Evolutionary conservation across 2,329 filamentous ascomycete genomes (phyloP).

Genomic region (Ophiocordyceps camponoti-saundersi): DNA sequence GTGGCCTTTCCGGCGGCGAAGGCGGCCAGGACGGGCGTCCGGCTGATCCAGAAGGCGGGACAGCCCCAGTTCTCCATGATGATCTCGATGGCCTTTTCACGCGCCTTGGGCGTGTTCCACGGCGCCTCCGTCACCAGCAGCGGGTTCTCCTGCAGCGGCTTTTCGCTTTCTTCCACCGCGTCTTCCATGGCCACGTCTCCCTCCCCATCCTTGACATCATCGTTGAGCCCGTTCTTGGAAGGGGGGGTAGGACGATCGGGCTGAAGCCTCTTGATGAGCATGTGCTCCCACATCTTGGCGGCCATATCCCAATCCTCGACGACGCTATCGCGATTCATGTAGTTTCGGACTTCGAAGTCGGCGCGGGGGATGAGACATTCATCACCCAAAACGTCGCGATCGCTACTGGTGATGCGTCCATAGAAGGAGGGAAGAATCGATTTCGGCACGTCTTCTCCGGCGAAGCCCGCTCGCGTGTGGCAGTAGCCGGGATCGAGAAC

Average conservation of each 20-base stretch:
- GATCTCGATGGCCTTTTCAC: conserved; percentile 90
- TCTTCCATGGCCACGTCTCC: conserved; percentile 44
- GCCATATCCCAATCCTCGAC: conserved; percentile 96
- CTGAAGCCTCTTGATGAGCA: conserved; percentile 76
- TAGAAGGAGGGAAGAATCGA: conserved; percentile 85
- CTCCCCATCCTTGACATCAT: conserved; percentile 40
- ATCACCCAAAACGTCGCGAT: conserved; percentile 64
- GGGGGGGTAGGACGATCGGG: conserved; percentile 54
- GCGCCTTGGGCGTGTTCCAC: conserved; percentile 75
- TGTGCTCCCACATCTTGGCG: conserved; percentile 78
- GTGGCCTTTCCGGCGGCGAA: conserved; percentile 90
- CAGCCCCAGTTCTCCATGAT: conserved; percentile 95
- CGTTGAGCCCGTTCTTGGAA: conserved; percentile 63
- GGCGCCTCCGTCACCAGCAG: conserved; percentile 86
- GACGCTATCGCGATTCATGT: conserved; percentile 73
- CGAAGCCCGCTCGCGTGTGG: conserved; percentile 83
- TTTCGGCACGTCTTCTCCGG: conserved; percentile 94
- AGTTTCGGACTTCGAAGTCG: conserved; percentile 74
- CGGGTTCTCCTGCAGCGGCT: conserved; percentile 74
- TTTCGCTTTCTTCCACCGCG: conserved; percentile 38
- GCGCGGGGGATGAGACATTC: conserved; percentile 67
- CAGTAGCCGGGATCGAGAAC: conserved; percentile 92
- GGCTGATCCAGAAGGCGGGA: conserved; percentile 85
- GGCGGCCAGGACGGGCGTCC: conserved; percentile 75
- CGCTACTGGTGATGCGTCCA: conserved; percentile 34